These are phyloP conservation scores for Citrus reticulata DNA, from an alignment of 345 rosid genomes.

Conservation along the genomic window DNA sequence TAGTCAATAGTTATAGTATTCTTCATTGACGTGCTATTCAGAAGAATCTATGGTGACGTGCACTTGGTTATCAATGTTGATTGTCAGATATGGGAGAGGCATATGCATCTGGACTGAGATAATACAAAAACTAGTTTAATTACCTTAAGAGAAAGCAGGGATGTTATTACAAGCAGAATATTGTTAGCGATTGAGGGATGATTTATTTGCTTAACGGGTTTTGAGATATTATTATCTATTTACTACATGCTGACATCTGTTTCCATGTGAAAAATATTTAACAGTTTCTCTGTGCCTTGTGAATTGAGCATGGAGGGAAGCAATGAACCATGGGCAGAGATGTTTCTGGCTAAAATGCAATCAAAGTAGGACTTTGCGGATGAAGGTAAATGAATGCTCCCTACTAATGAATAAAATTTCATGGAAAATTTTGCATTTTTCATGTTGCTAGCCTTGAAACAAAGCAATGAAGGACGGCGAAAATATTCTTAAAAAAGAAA, in stretches of 20 bases:
- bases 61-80: neutral
- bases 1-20: too few relatives aligned
- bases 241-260: neutral
- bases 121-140: neutral
- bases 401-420: neutral
- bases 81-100: neutral
- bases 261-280: neutral
- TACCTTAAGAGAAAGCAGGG: neutral
- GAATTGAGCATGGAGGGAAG: conserved; percentile 82
- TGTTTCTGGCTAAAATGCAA: conserved; percentile 45
- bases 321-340: conserved; percentile 74
- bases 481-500: too few relatives aligned
- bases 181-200: neutral
- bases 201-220: neutral
- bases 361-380: conserved; percentile 44
- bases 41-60: neutral
- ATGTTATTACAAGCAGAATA: neutral
- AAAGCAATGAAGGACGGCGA: too few relatives aligned
- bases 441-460: neutral
- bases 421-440: neutral
- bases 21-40: too few relatives aligned
- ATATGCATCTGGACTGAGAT: neutral
- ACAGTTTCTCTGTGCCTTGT: conserved; percentile 87
- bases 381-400: conserved; percentile 70
- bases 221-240: neutral